Conservation (phyloP, 1,284 basidiomycete species). For the Cutaneotrichosporon cyanovorans region DNA sequence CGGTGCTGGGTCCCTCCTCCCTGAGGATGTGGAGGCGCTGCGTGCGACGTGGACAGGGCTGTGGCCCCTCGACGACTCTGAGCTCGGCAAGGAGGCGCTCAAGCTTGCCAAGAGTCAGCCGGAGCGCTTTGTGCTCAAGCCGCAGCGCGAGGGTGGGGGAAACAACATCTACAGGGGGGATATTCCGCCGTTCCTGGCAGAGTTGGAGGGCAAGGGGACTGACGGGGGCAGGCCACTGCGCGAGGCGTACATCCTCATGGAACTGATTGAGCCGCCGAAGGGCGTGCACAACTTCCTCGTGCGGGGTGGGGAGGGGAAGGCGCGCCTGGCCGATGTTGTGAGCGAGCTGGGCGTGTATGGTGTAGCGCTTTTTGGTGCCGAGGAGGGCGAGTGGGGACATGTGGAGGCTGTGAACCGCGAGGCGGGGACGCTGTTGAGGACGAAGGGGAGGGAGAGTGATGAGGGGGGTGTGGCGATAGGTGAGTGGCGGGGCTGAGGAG, state of each 20-base stretch:
- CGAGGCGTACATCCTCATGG: conserved; percentile 87
- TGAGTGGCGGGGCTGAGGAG: conserved; percentile 51
- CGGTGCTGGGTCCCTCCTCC: conserved; percentile 45
- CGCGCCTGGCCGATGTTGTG: conserved; percentile 62
- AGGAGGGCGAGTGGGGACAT: conserved; percentile 4
- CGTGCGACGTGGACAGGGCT: conserved; percentile 69
- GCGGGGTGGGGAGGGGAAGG: conserved; percentile 46
- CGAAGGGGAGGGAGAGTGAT: conserved; percentile 85
- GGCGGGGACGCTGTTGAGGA: conserved; percentile 80
- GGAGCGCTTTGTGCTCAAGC: conserved; percentile 74
- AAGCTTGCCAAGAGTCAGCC: conserved; percentile 54
- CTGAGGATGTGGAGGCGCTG: conserved; percentile 51
- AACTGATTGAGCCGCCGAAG: conserved; percentile 70
- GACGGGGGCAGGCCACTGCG: conserved; percentile 26
- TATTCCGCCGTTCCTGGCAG: conserved; percentile 69
- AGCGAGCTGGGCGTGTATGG: conserved; percentile 92
- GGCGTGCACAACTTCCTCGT: conserved; percentile 65
- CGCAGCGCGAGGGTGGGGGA: conserved; percentile 92
- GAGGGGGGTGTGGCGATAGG: conserved; percentile 93
- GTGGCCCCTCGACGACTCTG: conserved; percentile 54
- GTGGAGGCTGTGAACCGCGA: conserved; percentile 52
- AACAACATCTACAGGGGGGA: conserved; percentile 87
- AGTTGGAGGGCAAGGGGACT: conserved; percentile 49
- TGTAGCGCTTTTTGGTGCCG: conserved; percentile 64
- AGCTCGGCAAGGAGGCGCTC: conserved; percentile 49